Evolutionary conservation across 1,284 basidiomycete genomes (phyloP).

Genomic region (Afroboletus lepidellus): DNA sequence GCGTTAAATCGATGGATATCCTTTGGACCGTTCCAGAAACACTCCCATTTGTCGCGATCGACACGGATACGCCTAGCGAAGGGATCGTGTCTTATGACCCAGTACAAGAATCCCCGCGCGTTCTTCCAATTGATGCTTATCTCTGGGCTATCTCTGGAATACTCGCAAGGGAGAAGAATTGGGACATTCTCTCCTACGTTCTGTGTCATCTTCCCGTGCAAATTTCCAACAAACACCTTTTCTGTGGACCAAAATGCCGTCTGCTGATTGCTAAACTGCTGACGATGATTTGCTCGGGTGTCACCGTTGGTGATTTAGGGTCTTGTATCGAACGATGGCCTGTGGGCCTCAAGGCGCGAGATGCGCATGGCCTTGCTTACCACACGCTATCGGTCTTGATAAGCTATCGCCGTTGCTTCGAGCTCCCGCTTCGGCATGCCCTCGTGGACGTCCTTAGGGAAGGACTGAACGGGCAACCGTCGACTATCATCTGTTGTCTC

Average conservation of each 20-base stretch:
- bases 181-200: slow-evolving; percentile 94
- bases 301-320: slow-evolving; percentile 62
- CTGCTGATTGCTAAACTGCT: slow-evolving; percentile 66
- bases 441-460: slow-evolving; percentile 84
- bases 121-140: slow-evolving; percentile 83
- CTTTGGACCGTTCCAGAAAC: slow-evolving; percentile 84
- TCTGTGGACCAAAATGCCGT: slow-evolving; percentile 85
- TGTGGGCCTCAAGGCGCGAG: slow-evolving; percentile 65
- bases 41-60: slow-evolving; percentile 65
- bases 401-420: slow-evolving; percentile 84
- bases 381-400: slow-evolving; percentile 88
- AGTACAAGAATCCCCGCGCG: slow-evolving; percentile 43
- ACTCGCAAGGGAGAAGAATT: slow-evolving; percentile 77
- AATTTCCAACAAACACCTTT: slow-evolving; percentile 93
- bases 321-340: slow-evolving; percentile 64
- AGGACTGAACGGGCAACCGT: slow-evolving; percentile 77
- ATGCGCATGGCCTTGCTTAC: slow-evolving; percentile 87
- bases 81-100: slow-evolving; percentile 75
- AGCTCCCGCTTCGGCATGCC: slow-evolving; percentile 62
- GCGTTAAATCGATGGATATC: slow-evolving; percentile 35
- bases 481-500: slow-evolving; percentile 89
- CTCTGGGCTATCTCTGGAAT: slow-evolving; percentile 67
- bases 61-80: slow-evolving; percentile 70
- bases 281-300: slow-evolving; percentile 65
- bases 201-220: slow-evolving; percentile 91